Base-by-base conservation (phyloP, 1,284 basidiomycete genomes). In the Puccinia brachypodii region DNA sequence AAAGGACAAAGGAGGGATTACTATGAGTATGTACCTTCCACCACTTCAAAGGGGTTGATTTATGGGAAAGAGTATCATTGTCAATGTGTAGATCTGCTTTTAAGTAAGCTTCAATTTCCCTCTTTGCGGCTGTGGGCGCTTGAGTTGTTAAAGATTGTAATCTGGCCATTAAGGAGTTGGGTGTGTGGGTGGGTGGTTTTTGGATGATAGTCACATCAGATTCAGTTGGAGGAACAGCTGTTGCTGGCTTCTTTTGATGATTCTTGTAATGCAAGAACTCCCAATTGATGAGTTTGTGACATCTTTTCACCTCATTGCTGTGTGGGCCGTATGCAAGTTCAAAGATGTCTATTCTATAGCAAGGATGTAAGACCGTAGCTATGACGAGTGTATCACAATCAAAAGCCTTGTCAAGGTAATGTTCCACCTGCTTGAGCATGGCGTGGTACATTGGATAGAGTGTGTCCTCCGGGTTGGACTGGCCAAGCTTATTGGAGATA, bases 371-470 rank as follows among this genome's bases (percentile, higher is more conserved):
- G 19, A 72, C 42, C 13, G 69, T 72, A 2, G 69, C 69, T 22
- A 72, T 16, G 28, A 72, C 25, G 19, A 72, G 42, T 8, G 69
- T 31, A 14, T 72, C 42, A 28, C 69, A 72, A 42, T 47, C 19
- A 19, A 72, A 28, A 44, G 69, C 69, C 33, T 72, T 25, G 14
- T 16, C 47, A 11, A 31, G 69, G 25, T 72, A 72, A n/a, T 53
- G 16, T n/a, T 72, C 25, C 38, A 72, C 28, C 69, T 40, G 19
- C 19, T 72, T 44, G 38, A 72, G 36, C 40, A 72, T 72, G 22
- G 47, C 25, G 31, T 53, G 16, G 14, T 47, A 47, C 69, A 72
- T 72, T 31, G 60, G 60, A 53, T 72, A 44, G 19, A 47, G 42
- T 14, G 47, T 25, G 25, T 53, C 40, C 16, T 47, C 2, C 28